A percentile compares a stretch with the other conserved stretches of the same genome.
phyloP scores from a whole-genome alignment of 1,139 yeast genomes.

The Diutina pseudorugosa region DNA sequence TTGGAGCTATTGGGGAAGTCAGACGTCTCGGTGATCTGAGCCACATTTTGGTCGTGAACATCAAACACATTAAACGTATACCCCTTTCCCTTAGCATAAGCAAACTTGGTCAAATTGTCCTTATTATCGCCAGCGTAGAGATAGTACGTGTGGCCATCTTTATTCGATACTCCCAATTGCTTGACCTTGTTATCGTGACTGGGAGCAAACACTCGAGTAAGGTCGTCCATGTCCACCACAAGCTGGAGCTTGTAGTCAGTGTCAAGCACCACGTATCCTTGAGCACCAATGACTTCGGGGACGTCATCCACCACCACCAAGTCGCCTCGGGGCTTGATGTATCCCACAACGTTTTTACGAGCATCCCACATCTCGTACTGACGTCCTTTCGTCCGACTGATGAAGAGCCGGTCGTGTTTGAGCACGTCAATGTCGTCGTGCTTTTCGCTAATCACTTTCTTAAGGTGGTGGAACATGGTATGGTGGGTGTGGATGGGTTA shows the following conservation, averaged over 20 bases:
- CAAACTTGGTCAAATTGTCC: background rate
- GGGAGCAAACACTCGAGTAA: background rate
- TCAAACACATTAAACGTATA: background rate
- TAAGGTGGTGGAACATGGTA: background rate
- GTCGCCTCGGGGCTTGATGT: background rate
- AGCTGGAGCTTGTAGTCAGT: background rate
- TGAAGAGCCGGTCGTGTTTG: background rate
- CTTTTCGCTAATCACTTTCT: background rate
- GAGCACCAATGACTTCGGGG: background rate
- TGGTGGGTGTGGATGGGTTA: background rate
- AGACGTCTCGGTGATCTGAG: background rate
- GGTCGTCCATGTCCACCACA: background rate
- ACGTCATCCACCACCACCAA: background rate
- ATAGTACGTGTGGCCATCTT: conserved; percentile 85
- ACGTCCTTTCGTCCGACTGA: background rate
- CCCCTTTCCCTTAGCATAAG: background rate
- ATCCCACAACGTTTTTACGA: background rate
- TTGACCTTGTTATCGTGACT: background rate
- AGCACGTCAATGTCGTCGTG: background rate
- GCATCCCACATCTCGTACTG: background rate
- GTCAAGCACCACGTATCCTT: background rate
- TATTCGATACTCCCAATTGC: conserved; percentile 28
- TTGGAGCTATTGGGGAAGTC: background rate
- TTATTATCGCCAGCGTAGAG: conserved; percentile 49
- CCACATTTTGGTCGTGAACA: background rate